Percentiles rank a stretch among this genome's conserved stretches.
Conservation (phyloP, 371 early-diverging fungal species). For the Mucor circinelloides region DNA sequence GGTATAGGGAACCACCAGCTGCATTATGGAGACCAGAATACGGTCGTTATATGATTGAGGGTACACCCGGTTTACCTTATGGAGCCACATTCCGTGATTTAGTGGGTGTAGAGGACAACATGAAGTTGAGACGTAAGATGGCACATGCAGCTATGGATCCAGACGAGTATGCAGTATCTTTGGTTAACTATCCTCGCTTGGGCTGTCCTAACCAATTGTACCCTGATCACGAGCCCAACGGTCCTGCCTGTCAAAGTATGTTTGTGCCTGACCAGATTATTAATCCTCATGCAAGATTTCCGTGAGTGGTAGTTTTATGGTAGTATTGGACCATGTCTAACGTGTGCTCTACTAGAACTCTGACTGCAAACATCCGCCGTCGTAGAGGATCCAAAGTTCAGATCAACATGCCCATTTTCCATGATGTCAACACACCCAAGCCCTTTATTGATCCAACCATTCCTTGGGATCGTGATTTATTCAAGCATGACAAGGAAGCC, state of each 20-base stretch:
- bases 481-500: slow-evolving; percentile 68
- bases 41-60: slow-evolving; percentile 95
- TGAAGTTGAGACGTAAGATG: slow-evolving; percentile 81
- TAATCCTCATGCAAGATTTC: slow-evolving; percentile 94
- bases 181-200: slow-evolving; percentile 91
- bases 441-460: slow-evolving; percentile 92
- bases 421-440: slow-evolving; percentile 82
- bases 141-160: slow-evolving; percentile 66
- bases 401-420: slow-evolving; percentile 86
- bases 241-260: slow-evolving; percentile 74
- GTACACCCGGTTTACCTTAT: slow-evolving; percentile 93
- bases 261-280: slow-evolving; percentile 96
- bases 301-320: slow-evolving; percentile 49
- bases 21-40: slow-evolving; percentile 96
- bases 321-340: background rate
- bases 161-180: slow-evolving; percentile 76
- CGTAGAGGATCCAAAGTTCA: slow-evolving; percentile 93
- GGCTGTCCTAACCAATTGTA: slow-evolving; percentile 79
- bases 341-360: slow-evolving; percentile 59
- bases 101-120: slow-evolving; percentile 85
- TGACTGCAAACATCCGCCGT: slow-evolving; percentile 92
- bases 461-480: slow-evolving; percentile 62
- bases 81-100: slow-evolving; percentile 84
- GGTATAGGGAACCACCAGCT: slow-evolving; percentile 41
- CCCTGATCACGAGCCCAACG: slow-evolving; percentile 73